Conservation (phyloP, 371 early-diverging fungal genomes). For the Circinella umbellata region DNA sequence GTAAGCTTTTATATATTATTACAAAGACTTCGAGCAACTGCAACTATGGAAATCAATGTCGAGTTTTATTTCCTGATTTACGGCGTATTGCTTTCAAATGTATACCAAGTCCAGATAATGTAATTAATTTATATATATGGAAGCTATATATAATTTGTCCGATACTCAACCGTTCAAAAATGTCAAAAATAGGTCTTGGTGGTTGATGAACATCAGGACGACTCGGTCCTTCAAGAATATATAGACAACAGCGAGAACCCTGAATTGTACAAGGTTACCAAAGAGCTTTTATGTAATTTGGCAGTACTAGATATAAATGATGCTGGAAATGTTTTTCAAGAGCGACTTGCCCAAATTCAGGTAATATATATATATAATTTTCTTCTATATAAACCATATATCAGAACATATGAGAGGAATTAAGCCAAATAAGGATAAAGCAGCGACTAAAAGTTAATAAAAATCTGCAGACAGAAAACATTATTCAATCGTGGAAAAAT, state of each 20-base stretch:
- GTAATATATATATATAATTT: background rate
- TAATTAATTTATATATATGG: conserved; percentile 35
- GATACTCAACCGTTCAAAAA: background rate
- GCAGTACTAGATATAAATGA: conserved; percentile 94
- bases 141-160: too few relatives aligned
- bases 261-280: conserved; percentile 95
- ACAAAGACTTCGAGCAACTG: background rate
- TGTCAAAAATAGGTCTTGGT: conserved; percentile 67
- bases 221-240: conserved; percentile 96
- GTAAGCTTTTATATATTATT: background rate
- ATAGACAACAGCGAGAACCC: conserved; percentile 97
- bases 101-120: conserved; percentile 97
- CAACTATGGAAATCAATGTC: background rate
- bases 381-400: background rate
- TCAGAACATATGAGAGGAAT: background rate
- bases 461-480: background rate
- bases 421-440: background rate
- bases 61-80: conserved; percentile 60
- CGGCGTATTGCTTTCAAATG: conserved; percentile 91
- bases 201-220: conserved; percentile 96
- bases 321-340: background rate
- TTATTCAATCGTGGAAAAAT: background rate
- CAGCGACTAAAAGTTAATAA: background rate
- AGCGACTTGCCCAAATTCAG: background rate
- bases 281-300: conserved; percentile 91